Percentiles rank a stretch among this genome's conserved stretches.
Evolutionary conservation across 345 rosid species (phyloP).

Genomic region (Tarenaya hassleriana): DNA sequence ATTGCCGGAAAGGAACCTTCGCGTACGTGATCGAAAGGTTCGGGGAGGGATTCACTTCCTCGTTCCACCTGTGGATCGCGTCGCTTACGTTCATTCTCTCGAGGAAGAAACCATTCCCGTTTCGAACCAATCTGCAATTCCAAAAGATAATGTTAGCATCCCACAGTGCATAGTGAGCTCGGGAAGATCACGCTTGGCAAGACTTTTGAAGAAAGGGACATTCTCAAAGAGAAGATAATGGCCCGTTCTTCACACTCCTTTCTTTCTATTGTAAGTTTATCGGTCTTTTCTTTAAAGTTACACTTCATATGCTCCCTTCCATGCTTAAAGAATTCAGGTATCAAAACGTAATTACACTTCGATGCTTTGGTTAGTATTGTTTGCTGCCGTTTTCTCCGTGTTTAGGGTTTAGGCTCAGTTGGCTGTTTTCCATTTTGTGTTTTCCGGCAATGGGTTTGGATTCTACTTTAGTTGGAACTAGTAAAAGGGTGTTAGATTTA

Average conservation of each 20-base stretch:
- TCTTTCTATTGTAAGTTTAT: background rate
- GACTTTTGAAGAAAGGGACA: conserved; percentile 93
- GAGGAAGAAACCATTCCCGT: conserved; percentile 77
- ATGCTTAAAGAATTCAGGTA: background rate
- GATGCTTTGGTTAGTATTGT: conserved; percentile 1
- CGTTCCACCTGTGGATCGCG: conserved; percentile 63
- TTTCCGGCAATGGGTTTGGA: conserved; percentile 5
- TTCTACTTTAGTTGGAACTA: background rate
- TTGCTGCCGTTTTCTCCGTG: background rate
- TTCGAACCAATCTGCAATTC: conserved; percentile 72
- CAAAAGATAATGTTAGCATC: conserved; percentile 78
- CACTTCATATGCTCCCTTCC: background rate
- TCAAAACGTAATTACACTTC: conserved; percentile 4
- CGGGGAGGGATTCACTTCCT: conserved; percentile 69
- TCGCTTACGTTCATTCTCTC: conserved; percentile 76
- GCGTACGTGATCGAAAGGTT: conserved; percentile 71
- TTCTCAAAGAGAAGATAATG: conserved; percentile 88
- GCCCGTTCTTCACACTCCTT: conserved; percentile 34
- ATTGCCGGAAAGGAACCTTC: conserved; percentile 64
- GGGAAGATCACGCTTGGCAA: conserved; percentile 96
- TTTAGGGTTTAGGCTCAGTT: conserved; percentile 3
- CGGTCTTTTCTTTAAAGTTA: background rate
- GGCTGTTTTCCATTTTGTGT: background rate
- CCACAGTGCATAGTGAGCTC: conserved; percentile 95
- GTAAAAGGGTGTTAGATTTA: conserved; percentile 3